Evolutionary conservation across 495 filamentous ascomycete species (phyloP), one percentile per base, ranked within the genome.

Genomic region (Tuber magnatum): DNA sequence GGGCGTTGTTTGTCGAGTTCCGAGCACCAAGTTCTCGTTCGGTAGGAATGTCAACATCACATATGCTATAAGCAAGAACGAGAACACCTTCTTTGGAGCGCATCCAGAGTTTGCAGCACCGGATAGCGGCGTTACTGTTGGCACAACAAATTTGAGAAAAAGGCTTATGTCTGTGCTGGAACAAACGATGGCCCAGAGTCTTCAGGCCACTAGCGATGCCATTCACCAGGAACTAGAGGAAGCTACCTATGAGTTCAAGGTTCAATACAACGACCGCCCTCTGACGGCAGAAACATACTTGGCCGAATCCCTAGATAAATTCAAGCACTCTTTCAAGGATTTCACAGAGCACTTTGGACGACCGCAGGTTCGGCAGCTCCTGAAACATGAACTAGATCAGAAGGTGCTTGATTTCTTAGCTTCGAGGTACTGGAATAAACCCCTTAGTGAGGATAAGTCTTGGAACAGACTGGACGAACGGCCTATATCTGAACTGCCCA

Each of bases 181-280:
- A 82, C 92, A 97, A 78, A 97, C 94, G 1, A 97, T 99, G 95
- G 93, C 93, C 51, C 90, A 91, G 24, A 97, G 92, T 80, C 87
- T 99, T 69, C 90, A 93, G 74, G 88, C 90, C 73, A 98, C 96
- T 18, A 90, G 91, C 75, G 94, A 97, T 81, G 92, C 93, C 32
- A 97, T 99, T 77, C 92, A 90, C 75, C 93, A 97, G 80, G 95
- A 99, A 83, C 89, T 99, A 0, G 94, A 97, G 82, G 96, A 99
- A 84, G 93, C 95, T 8, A 94, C 93, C 0, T 99, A 99, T 80
- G 95, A 99, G 81, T 98, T 97, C 88, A 99, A 98, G 83, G 96
- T 99, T 32, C 96, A 99, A 83, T 99, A 99, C 85, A 99, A 98
- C 81, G 96, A 99, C 82, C 89, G 95, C 39, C 92, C 94, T 32